A percentile compares a stretch with the other conserved stretches of the same genome.
These are phyloP conservation scores for Ogataea methanolica DNA, from an alignment of 805 yeast species.

Conservation along the genomic window DNA sequence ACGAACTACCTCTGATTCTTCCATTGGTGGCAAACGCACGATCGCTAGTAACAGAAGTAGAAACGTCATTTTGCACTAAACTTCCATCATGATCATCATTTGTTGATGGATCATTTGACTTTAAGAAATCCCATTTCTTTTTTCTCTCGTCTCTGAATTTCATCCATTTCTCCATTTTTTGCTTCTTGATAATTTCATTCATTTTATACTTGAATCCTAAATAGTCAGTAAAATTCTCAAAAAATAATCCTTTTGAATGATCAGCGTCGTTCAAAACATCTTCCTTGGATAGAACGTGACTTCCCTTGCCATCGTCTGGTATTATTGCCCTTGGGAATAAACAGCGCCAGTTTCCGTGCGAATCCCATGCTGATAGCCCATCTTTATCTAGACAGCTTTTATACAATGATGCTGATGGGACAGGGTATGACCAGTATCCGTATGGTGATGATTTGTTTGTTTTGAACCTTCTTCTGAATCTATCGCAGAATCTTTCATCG, in stretches of 20 bases:
- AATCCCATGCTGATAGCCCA: constrained; percentile 81
- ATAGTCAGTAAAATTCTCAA: constrained; percentile 58
- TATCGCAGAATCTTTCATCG: neutral
- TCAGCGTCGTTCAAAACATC: constrained; percentile 43
- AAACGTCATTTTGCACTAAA: no score
- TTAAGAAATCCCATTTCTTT: constrained; percentile 23
- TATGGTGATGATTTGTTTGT: constrained; percentile 1
- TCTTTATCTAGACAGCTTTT: constrained; percentile 55
- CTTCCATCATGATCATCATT: no score
- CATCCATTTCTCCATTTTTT: constrained; percentile 27
- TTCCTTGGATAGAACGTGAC: constrained; percentile 44
- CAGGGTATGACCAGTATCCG: constrained; percentile 24
- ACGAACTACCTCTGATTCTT: constrained; percentile 35
- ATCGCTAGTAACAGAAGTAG: neutral
- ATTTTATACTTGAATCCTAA: constrained; percentile 64
- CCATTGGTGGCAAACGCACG: constrained; percentile 5
- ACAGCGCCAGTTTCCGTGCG: constrained; percentile 85
- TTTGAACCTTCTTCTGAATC: no score
- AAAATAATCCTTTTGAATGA: constrained; percentile 53
- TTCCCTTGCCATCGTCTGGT: constrained; percentile 27
- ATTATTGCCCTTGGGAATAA: constrained; percentile 58
- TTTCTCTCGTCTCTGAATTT: constrained; percentile 20
- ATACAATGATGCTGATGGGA: constrained; percentile 42
- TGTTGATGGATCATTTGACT: neutral
- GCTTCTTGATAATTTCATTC: constrained; percentile 39